Evolutionary conservation across 306 rosid species (phyloP), one percentile per base, ranked within the genome.

Genomic region (Potentilla sterilis): DNA sequence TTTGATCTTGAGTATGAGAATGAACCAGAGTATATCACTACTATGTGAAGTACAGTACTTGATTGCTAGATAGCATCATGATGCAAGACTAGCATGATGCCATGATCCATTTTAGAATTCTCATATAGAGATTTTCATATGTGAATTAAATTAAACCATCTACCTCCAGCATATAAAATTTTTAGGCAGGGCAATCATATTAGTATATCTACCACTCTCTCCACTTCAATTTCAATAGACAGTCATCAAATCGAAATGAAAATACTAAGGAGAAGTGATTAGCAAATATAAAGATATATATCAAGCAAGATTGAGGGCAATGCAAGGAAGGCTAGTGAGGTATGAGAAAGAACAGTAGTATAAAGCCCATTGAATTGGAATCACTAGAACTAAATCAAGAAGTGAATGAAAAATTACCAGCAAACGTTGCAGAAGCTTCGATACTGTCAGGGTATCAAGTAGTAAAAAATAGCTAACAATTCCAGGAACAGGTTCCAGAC

Each of bases 341-440:
- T 54, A 89, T 87, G 67, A 87, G 92, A 63, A 89, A 70, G 74
- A 79, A 81, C 0, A 86, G 21, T 3, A 86, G 86, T 1, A 89
- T 41, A 74, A 86, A 77, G 43, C 87, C 88, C 76, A 87, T 61
- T 87, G 95, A 68, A 87, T 86, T 7, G 83, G 75, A 71, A 87
- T 79, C 67, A 89, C 78, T 54, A 89, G 72, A 28, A 28, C 28
- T 28, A 28, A 28, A 28, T 28, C 28, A 28, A 28, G 28, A 46
- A 89, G 75, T 62, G 37, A 87, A 16, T 61, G 92, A 90, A 85
- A 87, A 75, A 87, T 82, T 37, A 87, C 87, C 82, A 87, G 81
- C 78, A 87, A 66, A 16, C 86, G 85, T 22, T 86, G 92, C 19
- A 89, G 81, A 55, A 87, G 74, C 80, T 89, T 89, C 14, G 90